Base-by-base conservation (phyloP, 202 grass and related monocot genomes). In the Hordeum pubiflorum region DNA sequence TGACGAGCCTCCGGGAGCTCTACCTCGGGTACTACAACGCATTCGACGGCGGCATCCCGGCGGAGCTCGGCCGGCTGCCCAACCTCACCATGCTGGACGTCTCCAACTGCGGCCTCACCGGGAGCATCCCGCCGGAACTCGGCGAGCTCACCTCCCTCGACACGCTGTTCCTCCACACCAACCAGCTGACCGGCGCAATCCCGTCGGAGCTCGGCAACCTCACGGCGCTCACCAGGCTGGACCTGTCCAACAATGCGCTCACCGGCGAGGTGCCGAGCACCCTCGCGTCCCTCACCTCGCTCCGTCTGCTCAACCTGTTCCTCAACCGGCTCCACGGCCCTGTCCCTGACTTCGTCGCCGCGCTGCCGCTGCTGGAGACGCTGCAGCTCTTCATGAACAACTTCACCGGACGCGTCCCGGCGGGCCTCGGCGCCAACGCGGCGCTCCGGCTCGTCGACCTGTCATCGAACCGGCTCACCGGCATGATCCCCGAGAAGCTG, bases 331-430 rank as follows among this genome's bases (percentile, higher is more conserved):
- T 99, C 54, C 90, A 87, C n/a, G 96, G 96, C 11, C 85, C 92
- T 0, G 80, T 99, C 1, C 97, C 87, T 0, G 89, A 89, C 18
- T 99, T 93, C 84, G 3, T 93, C 4, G 89, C 91, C 0, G 62
- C 78, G 58, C 80, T 99, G 63, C 89, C 89, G 22, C 75, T 74
- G 6, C 72, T 99, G 50, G 91, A 93, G 73, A 93, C 75, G 57
- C 71, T 99, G 69, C 92, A 99, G 77, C 90, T 99, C 9, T 99
- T 96, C 91, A 96, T 91, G 97, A 99, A 99, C 89, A 99, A 99
- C 89, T 84, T 99, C 69, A 99, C 93, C 0, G 97, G 93, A 24
- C 75, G 75, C 38, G 72, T 99, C 33, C 97, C 97, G 0, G 76
- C 65, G 0, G 54, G 36, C 3, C 89, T 99, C 9, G 96, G 96